A percentile compares a stretch with the other conserved stretches of the same genome.
Evolutionary conservation across 495 filamentous ascomycete species (phyloP).

Genomic region (Aspergillus campestris): DNA sequence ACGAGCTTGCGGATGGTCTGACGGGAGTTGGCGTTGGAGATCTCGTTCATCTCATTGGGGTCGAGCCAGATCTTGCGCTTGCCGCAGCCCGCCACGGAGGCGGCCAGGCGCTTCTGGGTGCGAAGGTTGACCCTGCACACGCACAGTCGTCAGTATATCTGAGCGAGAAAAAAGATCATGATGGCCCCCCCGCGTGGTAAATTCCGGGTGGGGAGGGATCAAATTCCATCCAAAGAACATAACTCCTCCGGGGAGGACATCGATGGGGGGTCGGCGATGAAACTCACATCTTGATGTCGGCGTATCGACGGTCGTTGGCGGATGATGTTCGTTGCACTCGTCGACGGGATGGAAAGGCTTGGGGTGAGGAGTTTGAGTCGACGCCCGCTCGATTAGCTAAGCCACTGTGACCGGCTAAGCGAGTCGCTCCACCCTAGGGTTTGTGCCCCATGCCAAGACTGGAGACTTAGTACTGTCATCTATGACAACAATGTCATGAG

Average conservation of each 20-base stretch:
- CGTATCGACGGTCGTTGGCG: constrained; percentile 47
- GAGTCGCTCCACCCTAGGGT: constrained; percentile 32
- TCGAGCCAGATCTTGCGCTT: constrained; percentile 99
- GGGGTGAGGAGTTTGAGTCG: constrained; percentile 38
- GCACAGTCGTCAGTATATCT: not conserved
- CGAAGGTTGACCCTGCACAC: constrained; percentile 87
- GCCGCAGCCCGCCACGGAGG: constrained; percentile 94
- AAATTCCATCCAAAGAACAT: constrained; percentile 9
- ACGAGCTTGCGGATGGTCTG: constrained; percentile 99
- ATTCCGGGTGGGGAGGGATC: constrained; percentile 4
- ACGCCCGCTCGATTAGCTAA: constrained; percentile 40
- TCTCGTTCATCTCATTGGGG: constrained; percentile 98
- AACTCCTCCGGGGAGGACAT: constrained; percentile 7
- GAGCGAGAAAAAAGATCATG: constrained; percentile 2
- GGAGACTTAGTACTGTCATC: not conserved
- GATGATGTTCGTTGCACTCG: constrained; percentile 45
- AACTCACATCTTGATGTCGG: constrained; percentile 49
- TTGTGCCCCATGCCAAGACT: constrained; percentile 16
- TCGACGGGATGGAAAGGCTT: constrained; percentile 32
- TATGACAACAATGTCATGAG: not conserved
- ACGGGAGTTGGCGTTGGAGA: constrained; percentile 99
- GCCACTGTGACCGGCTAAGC: constrained; percentile 34
- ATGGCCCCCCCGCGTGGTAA: not conserved
- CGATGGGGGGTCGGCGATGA: constrained; percentile 20
- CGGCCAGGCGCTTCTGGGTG: constrained; percentile 99